Evolutionary conservation across 106 monocot genomes (phyloP), one percentile per base, ranked within the genome.

Genomic region (Amphibolis antarctica): DNA sequence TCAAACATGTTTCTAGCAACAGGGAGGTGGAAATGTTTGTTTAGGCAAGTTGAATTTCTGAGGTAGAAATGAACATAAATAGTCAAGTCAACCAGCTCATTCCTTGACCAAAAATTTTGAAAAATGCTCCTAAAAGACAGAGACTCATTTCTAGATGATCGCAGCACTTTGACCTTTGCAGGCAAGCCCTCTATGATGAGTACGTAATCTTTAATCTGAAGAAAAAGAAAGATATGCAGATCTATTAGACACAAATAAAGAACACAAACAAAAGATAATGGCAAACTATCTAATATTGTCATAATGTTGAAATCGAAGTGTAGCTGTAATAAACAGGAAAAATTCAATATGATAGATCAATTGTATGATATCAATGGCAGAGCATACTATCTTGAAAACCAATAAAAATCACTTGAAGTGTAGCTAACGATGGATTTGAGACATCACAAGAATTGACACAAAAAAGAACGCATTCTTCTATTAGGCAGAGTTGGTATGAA

Each of bases 151-250:
- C 57, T 69, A 64, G 72, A 27, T 50, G 58, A 56, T 48, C 59
- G 28, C 17, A 53, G 13, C 53, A 18, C 36, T 55, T 75, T 74
- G 31, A 49, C 9, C 68, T 82, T 63, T 30, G 42, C 49, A 11
- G 74, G 68, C 17, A 69, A 73, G 31, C 94, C 89, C 80, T 85
- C 79, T 59, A 96, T 42, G 14, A 89, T 71, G 74, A 96, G 24
- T 63, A 69, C 76, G 64, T 84, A 96, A 63, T 84, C 76, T 74
- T 71, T 83, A 20, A 96, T 66, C 94, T 96, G 76, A 23, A 62
- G 12, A 68, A 64, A 17, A 64, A 53, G 10, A 53, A 53, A 20
- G 21, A 5, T 53, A 15, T 21, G 20, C 53, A 49, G 48, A 46
- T 49, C 13, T 17, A 3, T 3, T 13, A 49, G n/a, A 13, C 11